Percentiles rank a stretch among this genome's conserved stretches.
These are phyloP conservation scores for Malassezia obtusa DNA, from an alignment of 1,284 basidiomycete genomes.

Conservation along the genomic window DNA sequence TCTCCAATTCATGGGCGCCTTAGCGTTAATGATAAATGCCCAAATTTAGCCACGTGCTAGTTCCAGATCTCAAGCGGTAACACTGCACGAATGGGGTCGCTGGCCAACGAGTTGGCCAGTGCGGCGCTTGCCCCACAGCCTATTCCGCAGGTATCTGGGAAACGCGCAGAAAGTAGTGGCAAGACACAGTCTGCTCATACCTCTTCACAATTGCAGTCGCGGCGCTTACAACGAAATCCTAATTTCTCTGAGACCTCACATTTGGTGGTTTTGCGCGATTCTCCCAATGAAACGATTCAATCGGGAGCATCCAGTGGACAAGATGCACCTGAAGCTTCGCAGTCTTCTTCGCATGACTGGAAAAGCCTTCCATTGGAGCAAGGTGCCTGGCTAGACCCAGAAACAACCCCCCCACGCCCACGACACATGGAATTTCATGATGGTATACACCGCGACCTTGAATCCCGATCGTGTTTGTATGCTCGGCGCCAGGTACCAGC, in stretches of 20 bases:
- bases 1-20: too few relatives aligned
- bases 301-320: too few relatives aligned
- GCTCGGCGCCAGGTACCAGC: background rate
- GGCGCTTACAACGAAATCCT: background rate
- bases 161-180: background rate
- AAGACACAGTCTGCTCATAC: background rate
- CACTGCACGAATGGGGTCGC: background rate
- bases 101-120: background rate
- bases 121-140: too few relatives aligned
- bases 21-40: too few relatives aligned
- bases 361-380: background rate
- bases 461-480: slow-evolving; percentile 1
- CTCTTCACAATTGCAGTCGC: too few relatives aligned
- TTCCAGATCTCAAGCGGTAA: background rate
- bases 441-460: background rate
- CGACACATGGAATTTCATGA: background rate
- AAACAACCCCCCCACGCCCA: background rate
- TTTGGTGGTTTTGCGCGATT: slow-evolving; percentile 11
- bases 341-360: too few relatives aligned
- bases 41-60: too few relatives aligned
- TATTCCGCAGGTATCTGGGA: background rate
- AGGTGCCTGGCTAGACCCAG: background rate
- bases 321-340: too few relatives aligned
- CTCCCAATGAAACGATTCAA: background rate
- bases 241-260: slow-evolving; percentile 3